Evolutionary conservation across 192 early-diverging fungal species (phyloP), one percentile per base, ranked within the genome.

Genomic region (Coemansia sp.): DNA sequence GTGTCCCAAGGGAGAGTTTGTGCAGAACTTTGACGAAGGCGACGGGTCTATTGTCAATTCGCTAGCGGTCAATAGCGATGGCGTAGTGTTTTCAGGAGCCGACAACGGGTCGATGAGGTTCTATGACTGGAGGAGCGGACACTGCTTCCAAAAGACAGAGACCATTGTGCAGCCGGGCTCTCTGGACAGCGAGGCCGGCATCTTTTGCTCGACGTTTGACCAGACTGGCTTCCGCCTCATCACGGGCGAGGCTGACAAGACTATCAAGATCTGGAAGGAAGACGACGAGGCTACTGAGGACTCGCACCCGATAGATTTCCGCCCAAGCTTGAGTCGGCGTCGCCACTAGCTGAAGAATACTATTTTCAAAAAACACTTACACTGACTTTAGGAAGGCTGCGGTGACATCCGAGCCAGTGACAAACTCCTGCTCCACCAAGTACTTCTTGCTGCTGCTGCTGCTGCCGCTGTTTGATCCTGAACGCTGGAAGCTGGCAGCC

Each of bases 231-330:
- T 92, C 58, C 90, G 97, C 38, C 83, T 99, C 50, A 94, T 99
- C 64, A 99, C 97, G 2, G 93, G 97, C 66, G 97, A 98, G 76
- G 96, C 95, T 0, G 97, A 99, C 76, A 99, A 99, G 83, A 95
- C 95, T 1, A 95, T 99, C 77, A 99, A 99, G 84, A 94, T 99
- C 55, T 98, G 72, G 65, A 74, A 74, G 53, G 59, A 62, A 34
- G 58, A 66, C 60, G 59, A 66, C 14, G 45, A 50, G 25, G 72
- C 76, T 2, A 79, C 82, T n/a, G 76, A 83, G n/a, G 82, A 83
- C 36, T 64, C 76, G 18, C 73, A 83, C 16, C 82, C 82, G 1
- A 42, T 83, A 6, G 70, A 83, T 39, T 83, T 77, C 38, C 62
- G 64, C 37, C 82, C 82, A 3, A 68, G 53, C 3, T 67, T 83